Evolutionary conservation across 495 filamentous ascomycete genomes (phyloP).

Genomic region (Trichoderma orchidacearum): DNA sequence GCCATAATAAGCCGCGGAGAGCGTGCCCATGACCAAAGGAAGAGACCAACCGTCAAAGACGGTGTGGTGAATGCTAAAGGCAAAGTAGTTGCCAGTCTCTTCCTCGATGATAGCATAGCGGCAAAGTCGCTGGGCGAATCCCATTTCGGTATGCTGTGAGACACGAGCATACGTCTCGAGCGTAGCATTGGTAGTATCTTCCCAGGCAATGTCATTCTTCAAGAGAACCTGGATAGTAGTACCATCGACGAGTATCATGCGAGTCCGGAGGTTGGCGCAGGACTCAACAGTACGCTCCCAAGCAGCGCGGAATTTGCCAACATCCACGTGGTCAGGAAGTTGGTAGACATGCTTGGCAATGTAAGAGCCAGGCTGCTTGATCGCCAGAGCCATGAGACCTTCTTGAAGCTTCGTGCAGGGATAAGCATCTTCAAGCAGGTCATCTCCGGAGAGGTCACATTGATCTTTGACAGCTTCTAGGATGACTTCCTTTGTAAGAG

Average conservation of each 20-base stretch:
- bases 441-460: constrained; percentile 22
- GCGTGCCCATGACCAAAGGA: background rate
- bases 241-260: constrained; percentile 29
- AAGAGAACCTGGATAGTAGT: constrained; percentile 13
- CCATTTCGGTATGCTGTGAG: background rate
- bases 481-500: constrained; percentile 9
- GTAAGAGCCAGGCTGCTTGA: constrained; percentile 24
- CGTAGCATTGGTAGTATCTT: constrained; percentile 2
- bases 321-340: constrained; percentile 26
- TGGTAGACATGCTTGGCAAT: constrained; percentile 24
- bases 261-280: constrained; percentile 53
- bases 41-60: background rate
- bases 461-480: constrained; percentile 30
- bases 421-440: constrained; percentile 41
- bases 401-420: constrained; percentile 45
- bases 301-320: constrained; percentile 26
- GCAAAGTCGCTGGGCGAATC: constrained; percentile 8
- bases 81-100: constrained; percentile 17
- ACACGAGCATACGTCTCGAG: background rate
- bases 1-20: background rate
- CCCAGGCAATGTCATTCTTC: constrained; percentile 5
- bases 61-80: constrained; percentile 26
- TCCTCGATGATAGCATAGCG: constrained; percentile 11
- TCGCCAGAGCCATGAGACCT: constrained; percentile 32
- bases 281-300: constrained; percentile 39